Conservation (phyloP, 1,284 basidiomycete genomes). For the Peniophora sp. region DNA sequence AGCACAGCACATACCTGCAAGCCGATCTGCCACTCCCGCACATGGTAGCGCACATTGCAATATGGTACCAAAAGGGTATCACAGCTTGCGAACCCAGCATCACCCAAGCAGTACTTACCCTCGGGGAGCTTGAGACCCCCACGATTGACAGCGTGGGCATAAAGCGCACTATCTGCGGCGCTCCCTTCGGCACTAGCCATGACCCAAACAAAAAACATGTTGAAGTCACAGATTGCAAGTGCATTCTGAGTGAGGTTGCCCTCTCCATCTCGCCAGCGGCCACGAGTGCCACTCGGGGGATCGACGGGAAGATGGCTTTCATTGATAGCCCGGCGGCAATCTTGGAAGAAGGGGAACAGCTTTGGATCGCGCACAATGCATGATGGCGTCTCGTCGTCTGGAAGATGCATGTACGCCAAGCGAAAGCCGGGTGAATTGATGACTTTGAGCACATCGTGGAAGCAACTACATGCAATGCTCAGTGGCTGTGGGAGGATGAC, state of each 20-base stretch:
- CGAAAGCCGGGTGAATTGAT: too few relatives aligned
- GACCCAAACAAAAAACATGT: conserved; percentile 22
- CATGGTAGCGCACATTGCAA: conserved; percentile 24
- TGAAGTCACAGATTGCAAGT: conserved; percentile 14
- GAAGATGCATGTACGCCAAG: too few relatives aligned
- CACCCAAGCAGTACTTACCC: conserved; percentile 18
- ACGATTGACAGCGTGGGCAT: conserved; percentile 11
- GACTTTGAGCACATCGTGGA: too few relatives aligned
- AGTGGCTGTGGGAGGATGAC: too few relatives aligned
- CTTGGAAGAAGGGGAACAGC: too few relatives aligned
- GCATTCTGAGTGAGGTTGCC: conserved; percentile 19
- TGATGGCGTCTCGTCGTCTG: too few relatives aligned
- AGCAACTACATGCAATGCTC: too few relatives aligned
- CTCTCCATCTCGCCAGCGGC: conserved; percentile 14
- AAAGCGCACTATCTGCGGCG: conserved; percentile 22
- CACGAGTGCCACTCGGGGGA: neutral
- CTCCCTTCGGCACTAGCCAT: conserved; percentile 28
- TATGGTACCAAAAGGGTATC: conserved; percentile 24
- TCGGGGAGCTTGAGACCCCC: conserved; percentile 12
- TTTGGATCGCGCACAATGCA: too few relatives aligned
- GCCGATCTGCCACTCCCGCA: conserved; percentile 23
- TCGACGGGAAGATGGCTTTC: conserved; percentile 13
- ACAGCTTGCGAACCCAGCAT: conserved; percentile 25
- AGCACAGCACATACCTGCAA: conserved; percentile 9
- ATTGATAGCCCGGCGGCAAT: too few relatives aligned